These are phyloP conservation scores for Saururus chinensis DNA, from an alignment of 164 flowering plant species.

Conservation along the genomic window DNA sequence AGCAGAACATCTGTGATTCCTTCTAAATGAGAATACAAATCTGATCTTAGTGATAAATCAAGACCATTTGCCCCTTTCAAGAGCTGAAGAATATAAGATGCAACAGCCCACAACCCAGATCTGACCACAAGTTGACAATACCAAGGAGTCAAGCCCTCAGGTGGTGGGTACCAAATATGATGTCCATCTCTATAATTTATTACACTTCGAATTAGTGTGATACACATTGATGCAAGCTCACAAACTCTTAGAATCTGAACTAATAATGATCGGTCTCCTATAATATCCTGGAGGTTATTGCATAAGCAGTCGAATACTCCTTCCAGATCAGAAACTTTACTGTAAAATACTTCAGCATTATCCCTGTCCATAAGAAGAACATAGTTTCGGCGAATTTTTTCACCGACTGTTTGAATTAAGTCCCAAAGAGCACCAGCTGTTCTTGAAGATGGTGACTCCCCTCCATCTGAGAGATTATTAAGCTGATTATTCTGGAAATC, in stretches of 20 bases:
- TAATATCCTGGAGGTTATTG: conserved; percentile 42
- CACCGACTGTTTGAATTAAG: conserved; percentile 84
- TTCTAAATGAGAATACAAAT: conserved; percentile 49
- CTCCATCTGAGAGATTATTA: conserved; percentile 38
- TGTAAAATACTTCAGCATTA: conserved; percentile 92
- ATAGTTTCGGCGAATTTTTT: conserved; percentile 64
- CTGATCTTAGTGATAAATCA: conserved; percentile 39
- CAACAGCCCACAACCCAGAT: conserved; percentile 74
- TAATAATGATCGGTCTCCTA: conserved; percentile 35
- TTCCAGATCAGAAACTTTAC: conserved; percentile 83
- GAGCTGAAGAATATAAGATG: conserved; percentile 63
- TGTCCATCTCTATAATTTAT: conserved; percentile 55
- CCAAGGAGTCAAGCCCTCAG: conserved; percentile 86
- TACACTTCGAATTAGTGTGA: conserved; percentile 45
- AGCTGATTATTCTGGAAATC: conserved; percentile 59
- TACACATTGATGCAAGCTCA: conserved; percentile 76
- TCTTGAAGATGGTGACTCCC: conserved; percentile 27
- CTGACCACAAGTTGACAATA: conserved; percentile 61
- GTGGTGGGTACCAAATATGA: conserved; percentile 82
- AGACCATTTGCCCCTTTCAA: conserved; percentile 36
- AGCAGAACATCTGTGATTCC: conserved; percentile 54
- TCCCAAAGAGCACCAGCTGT: conserved; percentile 84
- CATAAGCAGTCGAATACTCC: conserved; percentile 66
- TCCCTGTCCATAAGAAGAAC: conserved; percentile 98
- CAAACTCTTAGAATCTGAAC: conserved; percentile 57